phyloP scores from a whole-genome alignment of 2,329 filamentous ascomycete genomes.

The Colletotrichum lini region DNA sequence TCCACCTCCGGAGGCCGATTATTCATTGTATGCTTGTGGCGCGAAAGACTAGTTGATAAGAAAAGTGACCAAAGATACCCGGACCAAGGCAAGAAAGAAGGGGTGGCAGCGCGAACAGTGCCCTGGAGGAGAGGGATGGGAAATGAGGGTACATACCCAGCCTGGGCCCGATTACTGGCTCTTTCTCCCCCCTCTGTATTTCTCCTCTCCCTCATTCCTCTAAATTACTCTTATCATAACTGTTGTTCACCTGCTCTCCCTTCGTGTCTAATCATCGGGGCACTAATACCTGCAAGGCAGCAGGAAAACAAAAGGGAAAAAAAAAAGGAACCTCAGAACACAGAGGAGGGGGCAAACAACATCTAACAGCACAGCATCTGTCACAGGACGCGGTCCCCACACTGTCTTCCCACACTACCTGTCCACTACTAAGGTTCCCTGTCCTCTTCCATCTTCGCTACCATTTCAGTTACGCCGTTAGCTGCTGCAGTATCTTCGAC shows the following conservation, averaged over 20 bases:
- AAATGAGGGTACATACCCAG: slow-evolving; percentile 17
- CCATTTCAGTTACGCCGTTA: neutral
- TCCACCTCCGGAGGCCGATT: slow-evolving; percentile 18
- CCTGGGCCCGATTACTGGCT: neutral
- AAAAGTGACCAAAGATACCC: neutral
- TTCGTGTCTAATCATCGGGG: neutral
- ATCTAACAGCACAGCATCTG: slow-evolving; percentile 15
- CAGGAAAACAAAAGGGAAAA: neutral
- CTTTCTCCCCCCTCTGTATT: neutral
- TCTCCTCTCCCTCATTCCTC: neutral
- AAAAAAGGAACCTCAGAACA: no score
- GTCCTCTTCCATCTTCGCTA: neutral
- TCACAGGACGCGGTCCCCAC: neutral
- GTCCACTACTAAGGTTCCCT: neutral
- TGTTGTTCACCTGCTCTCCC: neutral
- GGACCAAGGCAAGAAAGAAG: neutral
- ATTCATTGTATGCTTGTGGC: neutral
- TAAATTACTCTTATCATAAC: no score
- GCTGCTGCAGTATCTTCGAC: neutral
- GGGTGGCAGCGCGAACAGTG: neutral
- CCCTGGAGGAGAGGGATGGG: neutral
- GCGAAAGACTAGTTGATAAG: neutral
- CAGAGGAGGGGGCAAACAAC: no score
- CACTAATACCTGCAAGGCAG: neutral
- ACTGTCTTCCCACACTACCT: neutral